Conservation (phyloP, 768 basidiomycete genomes). For the Pisolithus tinctorius region DNA sequence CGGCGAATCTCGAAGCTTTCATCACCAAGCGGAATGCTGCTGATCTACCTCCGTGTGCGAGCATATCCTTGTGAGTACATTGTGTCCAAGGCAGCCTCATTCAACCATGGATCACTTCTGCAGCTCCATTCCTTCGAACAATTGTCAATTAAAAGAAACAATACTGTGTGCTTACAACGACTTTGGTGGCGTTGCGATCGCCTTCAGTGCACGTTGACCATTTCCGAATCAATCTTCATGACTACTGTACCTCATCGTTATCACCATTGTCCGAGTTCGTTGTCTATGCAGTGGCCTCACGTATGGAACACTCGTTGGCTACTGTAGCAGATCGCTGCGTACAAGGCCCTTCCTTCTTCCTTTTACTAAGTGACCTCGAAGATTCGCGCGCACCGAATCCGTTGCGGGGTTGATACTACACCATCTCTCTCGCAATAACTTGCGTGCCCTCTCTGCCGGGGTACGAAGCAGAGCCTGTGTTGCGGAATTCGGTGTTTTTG, state of each 20-base stretch:
- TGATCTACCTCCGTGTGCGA: constrained; percentile 15
- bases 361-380: constrained; percentile 31
- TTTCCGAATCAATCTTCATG: constrained; percentile 31
- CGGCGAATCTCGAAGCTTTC: constrained; percentile 14
- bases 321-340: constrained; percentile 1
- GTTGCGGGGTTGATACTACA: constrained; percentile 31
- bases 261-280: constrained; percentile 35
- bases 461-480: constrained; percentile 15
- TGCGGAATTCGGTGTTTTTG: constrained; percentile 32
- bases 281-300: constrained; percentile 37
- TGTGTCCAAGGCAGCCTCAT: constrained; percentile 18
- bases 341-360: constrained; percentile 21
- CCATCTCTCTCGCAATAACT: constrained; percentile 24
- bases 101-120: constrained; percentile 14
- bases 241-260: constrained; percentile 27
- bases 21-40: constrained; percentile 12
- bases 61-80: constrained; percentile 24
- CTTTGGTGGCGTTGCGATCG: constrained; percentile 28
- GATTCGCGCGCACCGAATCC: constrained; percentile 31
- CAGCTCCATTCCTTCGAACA: constrained; percentile 22
- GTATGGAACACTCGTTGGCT: constrained; percentile 13
- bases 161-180: constrained; percentile 21
- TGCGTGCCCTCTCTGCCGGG: constrained; percentile 37
- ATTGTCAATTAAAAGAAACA: constrained; percentile 35
- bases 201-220: constrained; percentile 37